Percentiles rank a stretch among this genome's conserved stretches.
Evolutionary conservation across 305 asterid species (phyloP).

Genomic region (Fraxinus sp.): DNA sequence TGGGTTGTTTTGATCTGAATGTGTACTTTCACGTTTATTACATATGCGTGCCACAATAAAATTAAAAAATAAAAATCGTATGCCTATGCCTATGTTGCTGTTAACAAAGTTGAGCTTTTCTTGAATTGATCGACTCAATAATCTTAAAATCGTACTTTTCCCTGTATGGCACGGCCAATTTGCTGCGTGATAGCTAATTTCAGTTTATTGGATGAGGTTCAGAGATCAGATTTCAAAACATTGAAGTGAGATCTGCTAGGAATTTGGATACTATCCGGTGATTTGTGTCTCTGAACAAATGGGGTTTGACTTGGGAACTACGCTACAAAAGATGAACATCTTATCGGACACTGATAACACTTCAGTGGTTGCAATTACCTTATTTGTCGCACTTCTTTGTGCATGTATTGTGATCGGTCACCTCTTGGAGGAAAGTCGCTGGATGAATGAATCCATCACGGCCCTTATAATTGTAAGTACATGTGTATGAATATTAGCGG

Average conservation of each 20-base stretch:
- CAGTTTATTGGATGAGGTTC: conserved; percentile 16
- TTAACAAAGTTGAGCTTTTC: conserved; percentile 9
- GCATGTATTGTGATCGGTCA: conserved; percentile 90
- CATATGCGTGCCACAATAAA: neutral
- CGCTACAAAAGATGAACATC: conserved; percentile 30
- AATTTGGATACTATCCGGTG: conserved; percentile 14
- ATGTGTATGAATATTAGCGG: neutral
- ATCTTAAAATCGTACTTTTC: conserved; percentile 7
- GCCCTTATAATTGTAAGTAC: conserved; percentile 82
- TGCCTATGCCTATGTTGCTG: neutral
- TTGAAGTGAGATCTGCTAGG: conserved; percentile 10
- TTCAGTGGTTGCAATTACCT: conserved; percentile 70
- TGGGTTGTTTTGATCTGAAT: neutral
- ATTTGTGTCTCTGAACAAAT: conserved; percentile 26
- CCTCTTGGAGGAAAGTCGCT: conserved; percentile 82
- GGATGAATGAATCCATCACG: conserved; percentile 98
- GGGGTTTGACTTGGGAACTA: conserved; percentile 43
- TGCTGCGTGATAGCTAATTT: conserved; percentile 21
- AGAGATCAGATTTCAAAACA: conserved; percentile 5
- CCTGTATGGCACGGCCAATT: conserved; percentile 30
- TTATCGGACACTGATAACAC: conserved; percentile 60
- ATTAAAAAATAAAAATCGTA: neutral
- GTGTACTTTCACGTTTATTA: neutral
- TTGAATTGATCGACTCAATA: neutral
- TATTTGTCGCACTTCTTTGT: conserved; percentile 76